Conservation (phyloP, 75 land plant genomes). For the Chamaecyparis obtusa region DNA sequence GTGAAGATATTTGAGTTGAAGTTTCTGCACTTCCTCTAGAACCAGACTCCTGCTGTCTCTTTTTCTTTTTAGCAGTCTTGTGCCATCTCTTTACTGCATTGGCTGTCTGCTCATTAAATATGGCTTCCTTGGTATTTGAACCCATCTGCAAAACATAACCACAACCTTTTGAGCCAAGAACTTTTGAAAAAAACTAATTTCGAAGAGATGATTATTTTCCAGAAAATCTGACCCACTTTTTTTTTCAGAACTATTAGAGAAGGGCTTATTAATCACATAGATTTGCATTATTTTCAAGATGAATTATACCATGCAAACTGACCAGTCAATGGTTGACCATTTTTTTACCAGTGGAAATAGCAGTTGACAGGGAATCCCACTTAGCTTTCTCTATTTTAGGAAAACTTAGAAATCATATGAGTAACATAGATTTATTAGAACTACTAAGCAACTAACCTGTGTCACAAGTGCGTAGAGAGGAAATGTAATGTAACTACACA, state of each 20-base stretch:
- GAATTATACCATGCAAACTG: too few relatives aligned
- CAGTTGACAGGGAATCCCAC: too few relatives aligned
- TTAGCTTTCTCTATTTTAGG: too few relatives aligned
- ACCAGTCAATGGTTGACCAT: too few relatives aligned
- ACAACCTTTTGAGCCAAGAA: not conserved
- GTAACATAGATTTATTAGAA: not conserved
- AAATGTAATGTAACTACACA: conserved; percentile 75
- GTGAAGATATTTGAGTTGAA: conserved; percentile 14
- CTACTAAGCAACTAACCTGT: conserved; percentile 45
- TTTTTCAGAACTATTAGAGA: not conserved
- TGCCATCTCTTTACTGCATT: conserved; percentile 63
- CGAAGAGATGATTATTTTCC: not conserved
- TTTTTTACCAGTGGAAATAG: too few relatives aligned
- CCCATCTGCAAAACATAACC: conserved; percentile 57
- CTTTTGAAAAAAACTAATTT: not conserved
- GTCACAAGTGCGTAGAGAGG: conserved; percentile 90
- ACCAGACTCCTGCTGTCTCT: not conserved
- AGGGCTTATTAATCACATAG: too few relatives aligned
- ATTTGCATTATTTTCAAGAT: too few relatives aligned
- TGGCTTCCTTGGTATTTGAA: conserved; percentile 62
- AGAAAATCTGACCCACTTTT: not conserved
- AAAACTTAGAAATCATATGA: too few relatives aligned
- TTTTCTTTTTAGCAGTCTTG: conserved; percentile 40
- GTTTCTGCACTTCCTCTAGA: conserved; percentile 7
- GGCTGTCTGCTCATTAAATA: conserved; percentile 63